phyloP scores from a whole-genome alignment of 768 basidiomycete species.

The Strobilomyces dryophilus region DNA sequence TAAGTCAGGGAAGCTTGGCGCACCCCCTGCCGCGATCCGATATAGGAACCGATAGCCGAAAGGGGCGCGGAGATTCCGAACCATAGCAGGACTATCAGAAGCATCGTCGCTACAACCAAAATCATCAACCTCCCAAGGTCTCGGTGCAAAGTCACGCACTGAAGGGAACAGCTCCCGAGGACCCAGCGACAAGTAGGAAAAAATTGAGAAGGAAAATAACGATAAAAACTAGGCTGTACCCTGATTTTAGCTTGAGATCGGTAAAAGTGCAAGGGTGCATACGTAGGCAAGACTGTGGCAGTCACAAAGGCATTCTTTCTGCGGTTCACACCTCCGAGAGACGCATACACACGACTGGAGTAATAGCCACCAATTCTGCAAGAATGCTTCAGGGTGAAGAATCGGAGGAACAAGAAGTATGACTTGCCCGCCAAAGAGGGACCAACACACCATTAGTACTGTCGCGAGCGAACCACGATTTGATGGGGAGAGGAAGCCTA shows the following conservation, averaged over 20 bases:
- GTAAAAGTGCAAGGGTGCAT: constrained; percentile 23
- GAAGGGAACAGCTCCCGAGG: constrained; percentile 95
- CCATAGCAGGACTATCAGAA: constrained; percentile 82
- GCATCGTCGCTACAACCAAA: constrained; percentile 61
- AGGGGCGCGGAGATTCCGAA: constrained; percentile 92
- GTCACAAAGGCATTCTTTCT: constrained; percentile 84
- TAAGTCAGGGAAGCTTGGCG: constrained; percentile 20
- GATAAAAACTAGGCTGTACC: constrained; percentile 68
- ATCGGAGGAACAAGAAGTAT: neutral
- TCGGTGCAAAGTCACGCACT: constrained; percentile 41
- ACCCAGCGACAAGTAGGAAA: constrained; percentile 78
- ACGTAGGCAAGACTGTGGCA: constrained; percentile 87
- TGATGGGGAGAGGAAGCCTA: constrained; percentile 93
- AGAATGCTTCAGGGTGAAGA: neutral
- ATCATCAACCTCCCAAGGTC: neutral
- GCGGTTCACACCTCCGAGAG: constrained; percentile 67
- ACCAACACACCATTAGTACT: constrained; percentile 66
- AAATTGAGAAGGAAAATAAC: constrained; percentile 89
- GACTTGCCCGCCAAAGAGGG: constrained; percentile 79
- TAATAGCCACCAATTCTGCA: constrained; percentile 82
- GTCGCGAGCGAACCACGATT: constrained; percentile 94
- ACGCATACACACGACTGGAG: constrained; percentile 76
- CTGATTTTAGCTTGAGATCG: constrained; percentile 5
- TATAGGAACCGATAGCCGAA: constrained; percentile 80
- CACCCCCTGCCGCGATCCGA: constrained; percentile 85